Base-by-base conservation (phyloP, 1,139 yeast genomes). In the Yueomyces sp. region DNA sequence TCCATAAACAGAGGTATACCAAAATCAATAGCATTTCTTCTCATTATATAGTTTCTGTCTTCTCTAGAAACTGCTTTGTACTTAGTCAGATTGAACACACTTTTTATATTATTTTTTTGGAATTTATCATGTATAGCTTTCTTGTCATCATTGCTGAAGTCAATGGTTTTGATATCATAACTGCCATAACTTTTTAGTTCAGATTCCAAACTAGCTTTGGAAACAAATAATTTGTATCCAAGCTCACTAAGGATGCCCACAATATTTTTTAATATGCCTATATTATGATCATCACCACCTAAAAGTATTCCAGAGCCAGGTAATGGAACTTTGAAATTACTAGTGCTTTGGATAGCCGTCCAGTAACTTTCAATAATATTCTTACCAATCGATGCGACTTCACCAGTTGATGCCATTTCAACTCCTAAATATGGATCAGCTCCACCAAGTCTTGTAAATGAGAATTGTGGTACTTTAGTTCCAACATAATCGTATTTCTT, bases 331-430 rank as follows among this genome's bases (percentile, higher is more conserved):
- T 82, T 73, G 77, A 91, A 91, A 73, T 89, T 89, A 96, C 89
- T 89, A 41, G 96, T 87, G 41, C 96, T 78, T 70, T 91, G 97
- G 55, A 91, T 78, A 11, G 97, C 82, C 36, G 96, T 82, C 97
- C 97, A 91, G 72, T 91, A 91, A 36, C 97, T 96, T 66, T 91
- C 98, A 49, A 75, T 61, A 50, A 81, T 67, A 64, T 86, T 81
- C 51, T 70, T 72, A 57, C 98, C 98, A 62, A 91, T 91, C 63
- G 96, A 84, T 29, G 98, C 98, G 60, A 91, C 82, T 69, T 91
- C 98, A 63, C 98, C 98, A 41, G 98, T 91, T 11, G 97, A 89
- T 4, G 97, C 83, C 98, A 91, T 91, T 70, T 91, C 98, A 52
- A 91, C 98, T 48, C 98, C 98, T 60, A 91, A 74, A 74, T 84